These are phyloP conservation scores for Leptographium lundbergii DNA, from an alignment of 2,329 filamentous ascomycete species.

Conservation along the genomic window DNA sequence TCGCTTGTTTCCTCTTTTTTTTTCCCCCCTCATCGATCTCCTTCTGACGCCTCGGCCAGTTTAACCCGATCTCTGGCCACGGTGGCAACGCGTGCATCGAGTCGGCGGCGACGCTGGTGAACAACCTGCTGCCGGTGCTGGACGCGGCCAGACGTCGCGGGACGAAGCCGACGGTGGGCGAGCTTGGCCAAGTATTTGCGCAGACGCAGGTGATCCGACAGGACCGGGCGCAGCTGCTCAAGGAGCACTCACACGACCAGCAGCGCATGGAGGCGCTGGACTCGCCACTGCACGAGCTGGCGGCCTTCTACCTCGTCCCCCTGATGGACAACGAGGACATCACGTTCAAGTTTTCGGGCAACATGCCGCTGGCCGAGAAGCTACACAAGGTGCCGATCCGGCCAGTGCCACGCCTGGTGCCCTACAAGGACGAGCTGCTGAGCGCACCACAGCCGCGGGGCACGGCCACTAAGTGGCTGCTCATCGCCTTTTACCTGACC, in stretches of 20 bases:
- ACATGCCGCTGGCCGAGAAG: conserved; percentile 7
- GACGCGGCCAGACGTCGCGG: background rate
- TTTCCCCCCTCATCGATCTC: background rate
- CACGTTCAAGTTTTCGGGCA: conserved; percentile 5
- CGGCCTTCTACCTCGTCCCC: background rate
- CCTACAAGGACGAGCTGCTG: conserved; percentile 10
- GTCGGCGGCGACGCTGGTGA: conserved; percentile 13
- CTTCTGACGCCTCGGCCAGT: conserved; percentile 4
- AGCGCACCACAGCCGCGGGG: background rate
- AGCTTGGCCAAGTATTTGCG: conserved; percentile 5
- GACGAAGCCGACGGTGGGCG: background rate
- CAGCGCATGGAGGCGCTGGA: conserved; percentile 8
- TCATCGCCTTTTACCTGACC: background rate
- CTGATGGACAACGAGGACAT: conserved; percentile 4
- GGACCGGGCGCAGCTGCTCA: background rate
- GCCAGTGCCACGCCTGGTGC: conserved; percentile 3
- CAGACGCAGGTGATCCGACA: conserved; percentile 5
- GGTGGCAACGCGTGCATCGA: conserved; percentile 18
- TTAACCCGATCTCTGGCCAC: conserved; percentile 14
- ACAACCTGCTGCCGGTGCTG: conserved; percentile 6
- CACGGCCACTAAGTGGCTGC: background rate
- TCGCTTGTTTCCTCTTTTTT: background rate
- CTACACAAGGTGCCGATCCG: background rate
- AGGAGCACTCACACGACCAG: conserved; percentile 7
- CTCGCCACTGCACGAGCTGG: conserved; percentile 1